These are phyloP conservation scores for Fusarium sublunatum DNA, from an alignment of 2,329 filamentous ascomycete species.

Conservation along the genomic window DNA sequence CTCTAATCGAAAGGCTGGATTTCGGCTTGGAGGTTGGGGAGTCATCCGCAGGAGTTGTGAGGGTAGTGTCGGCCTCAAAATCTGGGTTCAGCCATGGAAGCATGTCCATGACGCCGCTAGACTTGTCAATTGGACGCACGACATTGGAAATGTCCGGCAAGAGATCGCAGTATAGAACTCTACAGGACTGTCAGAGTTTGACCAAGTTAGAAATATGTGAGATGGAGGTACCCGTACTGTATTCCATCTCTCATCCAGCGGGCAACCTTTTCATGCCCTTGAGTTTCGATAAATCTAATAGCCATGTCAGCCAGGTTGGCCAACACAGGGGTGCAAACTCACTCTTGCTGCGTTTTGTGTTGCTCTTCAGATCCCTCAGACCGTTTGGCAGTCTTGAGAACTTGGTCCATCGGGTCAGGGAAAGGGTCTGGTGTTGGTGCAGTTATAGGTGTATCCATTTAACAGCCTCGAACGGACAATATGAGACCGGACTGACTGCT, in stretches of 20 bases:
- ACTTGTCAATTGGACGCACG: conserved; percentile 25
- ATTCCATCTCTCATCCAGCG: conserved; percentile 35
- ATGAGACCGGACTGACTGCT: too few species aligned
- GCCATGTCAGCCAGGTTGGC: conserved; percentile 5
- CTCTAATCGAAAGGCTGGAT: conserved; percentile 5
- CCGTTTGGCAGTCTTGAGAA: conserved; percentile 21
- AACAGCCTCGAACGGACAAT: neutral
- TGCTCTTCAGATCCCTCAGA: conserved; percentile 7
- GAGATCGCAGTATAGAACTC: conserved; percentile 33
- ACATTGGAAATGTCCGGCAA: conserved; percentile 30
- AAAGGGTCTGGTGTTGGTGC: neutral
- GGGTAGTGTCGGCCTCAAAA: conserved; percentile 12
- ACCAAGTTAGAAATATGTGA: neutral
- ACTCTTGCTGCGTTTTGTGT: conserved; percentile 8
- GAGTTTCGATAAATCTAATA: conserved; percentile 12
- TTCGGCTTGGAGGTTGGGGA: conserved; percentile 3
- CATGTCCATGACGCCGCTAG: conserved; percentile 22
- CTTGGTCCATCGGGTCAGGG: conserved; percentile 8
- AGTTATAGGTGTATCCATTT: conserved; percentile 5
- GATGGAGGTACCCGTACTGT: conserved; percentile 28
- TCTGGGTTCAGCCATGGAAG: conserved; percentile 21
- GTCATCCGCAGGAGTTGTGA: conserved; percentile 5
- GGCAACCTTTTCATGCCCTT: conserved; percentile 28
- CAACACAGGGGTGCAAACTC: neutral
- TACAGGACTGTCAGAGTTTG: conserved; percentile 16